Base-by-base conservation (phyloP, 768 basidiomycete species). In the Lactarius quietus region DNA sequence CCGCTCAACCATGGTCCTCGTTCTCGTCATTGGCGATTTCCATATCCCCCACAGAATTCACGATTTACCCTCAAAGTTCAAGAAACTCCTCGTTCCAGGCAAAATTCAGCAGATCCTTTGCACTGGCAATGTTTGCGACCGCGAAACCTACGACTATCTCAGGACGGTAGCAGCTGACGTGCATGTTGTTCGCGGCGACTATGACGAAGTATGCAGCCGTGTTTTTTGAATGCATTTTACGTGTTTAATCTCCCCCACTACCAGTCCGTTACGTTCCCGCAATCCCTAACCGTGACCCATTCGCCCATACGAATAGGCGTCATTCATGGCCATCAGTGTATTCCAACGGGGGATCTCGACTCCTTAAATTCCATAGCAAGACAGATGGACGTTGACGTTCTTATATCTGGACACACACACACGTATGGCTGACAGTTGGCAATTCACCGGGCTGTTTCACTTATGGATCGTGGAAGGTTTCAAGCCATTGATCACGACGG, bases 21-120 rank as follows among this genome's bases (percentile, higher is more conserved):
- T 99, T 48, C 90, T 98, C 63, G 86, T 97, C 72, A 93, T 98
- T 69, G 96, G 96, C 59, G 97, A 99, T 81, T 84, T 98, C 26
- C 95, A 98, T 76, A 98, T 98, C 73, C 97, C 97, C 1, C 89
- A 93, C 74, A 80, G 92, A 52, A 81, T 80, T 10, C 93, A 97
- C 74, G 97, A 97, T 73, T 84, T 99, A 10, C 95, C 97, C 0
- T 80, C 86, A 17, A 98, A 98, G 78, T 99, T 99, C 80, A 95
- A 96, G 80, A 97, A 98, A 73, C 87, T 98, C 1, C 82, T 99
- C 3, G 84, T 86, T 12, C 70, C 73, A 74, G 97, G 97, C 26
- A 99, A 99, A 77, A 98, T 99, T 53, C 93, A 95, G 68, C 96
- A 98, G 76, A 97, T 98, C 65, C 81, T 98, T 29, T 97, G 94